phyloP scores from a whole-genome alignment of 192 early-diverging fungal genomes.

The Podila verticillata region DNA sequence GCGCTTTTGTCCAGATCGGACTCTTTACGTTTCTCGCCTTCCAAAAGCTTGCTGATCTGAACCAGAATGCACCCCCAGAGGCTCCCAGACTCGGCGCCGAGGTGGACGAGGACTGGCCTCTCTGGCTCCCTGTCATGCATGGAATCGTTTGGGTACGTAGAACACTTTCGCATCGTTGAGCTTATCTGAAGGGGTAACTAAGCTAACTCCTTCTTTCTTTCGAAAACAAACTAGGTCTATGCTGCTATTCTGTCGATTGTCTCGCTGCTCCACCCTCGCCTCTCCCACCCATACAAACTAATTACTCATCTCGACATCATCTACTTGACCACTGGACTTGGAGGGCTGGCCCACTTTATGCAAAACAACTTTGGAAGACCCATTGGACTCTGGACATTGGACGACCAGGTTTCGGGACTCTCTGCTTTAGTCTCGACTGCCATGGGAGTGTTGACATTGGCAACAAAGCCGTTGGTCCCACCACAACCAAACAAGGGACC shows the following conservation, averaged over 20 bases:
- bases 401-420: constrained; percentile 44
- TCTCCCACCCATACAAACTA: constrained; percentile 36
- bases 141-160: constrained; percentile 33
- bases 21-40: constrained; percentile 27
- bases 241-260: constrained; percentile 41
- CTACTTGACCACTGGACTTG: constrained; percentile 35
- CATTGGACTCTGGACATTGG: constrained; percentile 42
- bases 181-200: not conserved
- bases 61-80: constrained; percentile 1
- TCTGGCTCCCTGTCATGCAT: constrained; percentile 51
- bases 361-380: constrained; percentile 36
- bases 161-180: not conserved
- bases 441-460: constrained; percentile 29
- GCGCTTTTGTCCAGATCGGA: constrained; percentile 36
- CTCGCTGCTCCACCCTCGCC: constrained; percentile 44
- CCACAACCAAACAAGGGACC: constrained; percentile 45
- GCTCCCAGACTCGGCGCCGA: not conserved
- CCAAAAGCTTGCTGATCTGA: constrained; percentile 16
- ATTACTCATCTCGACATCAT: constrained; percentile 46
- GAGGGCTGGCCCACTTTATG: constrained; percentile 33
- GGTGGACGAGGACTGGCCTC: constrained; percentile 37
- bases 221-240: constrained; percentile 21
- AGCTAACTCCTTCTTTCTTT: not conserved
- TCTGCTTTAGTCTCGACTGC: constrained; percentile 20
- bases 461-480: constrained; percentile 41